phyloP scores from a whole-genome alignment of 129 eudicot genomes.

The Logfia minima region DNA sequence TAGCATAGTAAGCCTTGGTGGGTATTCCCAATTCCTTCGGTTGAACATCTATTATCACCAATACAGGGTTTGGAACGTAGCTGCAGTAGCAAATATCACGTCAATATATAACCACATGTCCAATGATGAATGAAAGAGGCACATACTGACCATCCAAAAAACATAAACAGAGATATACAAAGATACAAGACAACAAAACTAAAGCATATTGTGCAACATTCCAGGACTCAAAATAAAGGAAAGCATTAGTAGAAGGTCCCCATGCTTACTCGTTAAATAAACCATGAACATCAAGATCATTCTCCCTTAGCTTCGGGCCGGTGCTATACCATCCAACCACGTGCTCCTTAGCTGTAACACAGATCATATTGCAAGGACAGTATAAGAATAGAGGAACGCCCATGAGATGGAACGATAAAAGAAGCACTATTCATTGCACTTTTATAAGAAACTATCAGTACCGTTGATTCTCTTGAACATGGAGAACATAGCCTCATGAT shows the following conservation, averaged over 20 bases:
- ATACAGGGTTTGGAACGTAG: constrained; percentile 90
- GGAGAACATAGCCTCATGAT: constrained; percentile 96
- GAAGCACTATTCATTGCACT: background rate
- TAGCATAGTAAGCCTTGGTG: constrained; percentile 98
- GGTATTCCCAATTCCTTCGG: constrained; percentile 98
- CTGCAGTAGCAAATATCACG: constrained; percentile 48
- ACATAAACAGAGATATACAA: background rate
- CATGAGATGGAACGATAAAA: background rate
- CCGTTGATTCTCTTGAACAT: constrained; percentile 98
- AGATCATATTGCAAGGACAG: background rate
- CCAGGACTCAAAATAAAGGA: constrained; percentile 14
- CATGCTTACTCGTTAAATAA: constrained; percentile 85
- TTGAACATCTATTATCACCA: constrained; percentile 96
- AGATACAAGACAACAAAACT: background rate
- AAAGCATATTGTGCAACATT: background rate
- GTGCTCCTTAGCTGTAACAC: constrained; percentile 90
- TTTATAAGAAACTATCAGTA: constrained; percentile 8
- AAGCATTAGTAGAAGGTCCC: background rate
- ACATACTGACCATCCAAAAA: background rate
- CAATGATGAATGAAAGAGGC: background rate
- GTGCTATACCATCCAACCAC: constrained; percentile 99
- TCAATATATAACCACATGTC: background rate
- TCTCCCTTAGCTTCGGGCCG: constrained; percentile 95
- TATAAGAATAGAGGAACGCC: background rate
- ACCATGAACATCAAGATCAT: constrained; percentile 83